Conservation (phyloP, 768 basidiomycete genomes). For the Lanmaoa pseudosensibilis region DNA sequence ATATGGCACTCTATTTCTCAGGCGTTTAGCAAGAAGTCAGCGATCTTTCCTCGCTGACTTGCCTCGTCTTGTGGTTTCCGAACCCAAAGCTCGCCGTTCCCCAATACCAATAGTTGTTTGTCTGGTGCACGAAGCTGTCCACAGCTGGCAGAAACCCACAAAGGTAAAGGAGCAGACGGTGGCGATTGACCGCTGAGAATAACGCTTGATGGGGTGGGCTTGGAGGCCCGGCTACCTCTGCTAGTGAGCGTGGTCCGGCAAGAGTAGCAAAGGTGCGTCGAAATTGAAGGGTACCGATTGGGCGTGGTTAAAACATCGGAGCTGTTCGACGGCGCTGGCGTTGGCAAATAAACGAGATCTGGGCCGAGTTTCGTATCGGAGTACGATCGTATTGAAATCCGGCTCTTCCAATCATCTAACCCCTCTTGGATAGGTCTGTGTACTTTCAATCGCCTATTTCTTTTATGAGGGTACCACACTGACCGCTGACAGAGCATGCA, state of each 20-base stretch:
- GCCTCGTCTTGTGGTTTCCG: constrained; percentile 30
- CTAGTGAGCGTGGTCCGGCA: constrained; percentile 64
- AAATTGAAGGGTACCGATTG: constrained; percentile 31
- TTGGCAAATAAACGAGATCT: constrained; percentile 14
- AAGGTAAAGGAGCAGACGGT: constrained; percentile 17
- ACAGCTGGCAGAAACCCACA: constrained; percentile 36
- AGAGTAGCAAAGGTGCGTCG: constrained; percentile 55
- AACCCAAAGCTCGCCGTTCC: constrained; percentile 34
- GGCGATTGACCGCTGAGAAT: constrained; percentile 8
- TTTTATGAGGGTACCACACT: not conserved
- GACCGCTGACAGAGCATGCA: constrained; percentile 73
- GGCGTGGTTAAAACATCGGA: not conserved
- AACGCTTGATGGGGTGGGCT: constrained; percentile 8
- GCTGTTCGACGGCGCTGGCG: not conserved
- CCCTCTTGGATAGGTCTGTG: constrained; percentile 62
- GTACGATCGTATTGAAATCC: constrained; percentile 67
- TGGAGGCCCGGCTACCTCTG: constrained; percentile 46
- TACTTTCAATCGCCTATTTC: not conserved
- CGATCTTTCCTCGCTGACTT: constrained; percentile 41
- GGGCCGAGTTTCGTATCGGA: constrained; percentile 16
- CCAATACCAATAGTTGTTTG: not conserved
- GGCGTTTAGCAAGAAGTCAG: constrained; percentile 39
- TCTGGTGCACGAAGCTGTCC: constrained; percentile 2
- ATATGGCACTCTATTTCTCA: constrained; percentile 2
- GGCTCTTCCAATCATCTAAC: constrained; percentile 70